Base-by-base conservation (phyloP, 495 filamentous ascomycete genomes). In the Penicillium chermesinum region DNA sequence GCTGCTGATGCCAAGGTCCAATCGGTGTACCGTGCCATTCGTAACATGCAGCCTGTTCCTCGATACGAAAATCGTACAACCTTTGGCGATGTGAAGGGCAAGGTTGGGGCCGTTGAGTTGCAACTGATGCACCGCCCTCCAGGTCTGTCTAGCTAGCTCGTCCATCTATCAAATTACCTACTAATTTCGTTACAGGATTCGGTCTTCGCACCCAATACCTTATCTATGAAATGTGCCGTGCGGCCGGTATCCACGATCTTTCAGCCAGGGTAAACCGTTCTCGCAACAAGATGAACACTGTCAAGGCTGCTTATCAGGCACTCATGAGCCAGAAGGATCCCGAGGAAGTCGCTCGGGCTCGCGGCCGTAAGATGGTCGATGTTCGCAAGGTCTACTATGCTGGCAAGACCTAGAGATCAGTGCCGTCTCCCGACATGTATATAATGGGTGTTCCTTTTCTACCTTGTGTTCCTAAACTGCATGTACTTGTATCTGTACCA, bases 381-480 rank as follows among this genome's bases (percentile, higher is more conserved):
- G 85, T 91, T 38, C 76, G 93, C 59, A 96, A 90, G 75, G 93
- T 97, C 59, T 99, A 99, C 72, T 97, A 96, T 72, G 88, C 86
- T 14, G 90, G 91, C 9, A 78, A 77, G 63, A 74, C 82, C 57
- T 77, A 70, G 54, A 55, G 53, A 53, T n/a, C 27, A 20, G 7
- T 18, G 14, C 1, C 36, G 19, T 50, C 38, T 19, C 57, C 59
- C 53, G 53, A 54, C 59, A 55, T 71, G 66, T 70, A 71, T 66
- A 71, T 71, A 73, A 70, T 66, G 45, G 40, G 53, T n/a, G 55
- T 51, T 56, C 53, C 35, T 33, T 56, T 61, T 59, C 54, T 56
- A 57, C 54, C 45, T 46, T 57, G 45, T 65, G 50, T 64, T 51
- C 55, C 49, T 52, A 25, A n/a, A 44, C 38, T 53, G 55, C 61